phyloP scores from a whole-genome alignment of 176 grass and related monocot genomes.

The Bolboschoenus planiculmis region DNA sequence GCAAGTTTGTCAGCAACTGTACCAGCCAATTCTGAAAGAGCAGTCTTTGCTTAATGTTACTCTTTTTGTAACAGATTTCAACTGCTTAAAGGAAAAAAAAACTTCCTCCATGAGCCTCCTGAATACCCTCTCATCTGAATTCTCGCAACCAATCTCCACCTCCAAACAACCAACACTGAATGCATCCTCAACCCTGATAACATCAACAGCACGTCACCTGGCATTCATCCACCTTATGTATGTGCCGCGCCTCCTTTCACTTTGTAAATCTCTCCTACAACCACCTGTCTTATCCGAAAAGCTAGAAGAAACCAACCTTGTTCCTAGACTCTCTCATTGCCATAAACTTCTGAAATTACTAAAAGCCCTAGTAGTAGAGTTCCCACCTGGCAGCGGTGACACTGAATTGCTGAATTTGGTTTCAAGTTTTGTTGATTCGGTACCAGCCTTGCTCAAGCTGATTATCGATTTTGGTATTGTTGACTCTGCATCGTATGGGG shows the following conservation, averaged over 20 bases:
- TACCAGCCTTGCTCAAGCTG: constrained; percentile 61
- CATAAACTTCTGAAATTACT: constrained; percentile 75
- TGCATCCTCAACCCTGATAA: constrained; percentile 47
- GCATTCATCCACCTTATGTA: constrained; percentile 54
- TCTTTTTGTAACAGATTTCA: constrained; percentile 41
- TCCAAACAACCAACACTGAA: constrained; percentile 33
- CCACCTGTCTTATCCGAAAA: constrained; percentile 51
- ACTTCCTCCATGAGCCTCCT: constrained; percentile 40
- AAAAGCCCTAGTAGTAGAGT: constrained; percentile 42
- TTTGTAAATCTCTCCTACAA: constrained; percentile 61
- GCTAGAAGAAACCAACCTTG: constrained; percentile 63
- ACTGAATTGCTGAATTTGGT: constrained; percentile 45
- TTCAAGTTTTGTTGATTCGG: constrained; percentile 51
- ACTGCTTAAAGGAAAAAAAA: constrained; percentile 54
- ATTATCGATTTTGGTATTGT: constrained; percentile 67
- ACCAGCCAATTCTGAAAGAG: constrained; percentile 13
- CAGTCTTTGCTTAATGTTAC: constrained; percentile 8
- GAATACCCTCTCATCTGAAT: constrained; percentile 60
- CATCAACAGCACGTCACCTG: constrained; percentile 54
- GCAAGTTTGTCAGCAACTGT: constrained; percentile 12
- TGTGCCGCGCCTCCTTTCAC: constrained; percentile 53
- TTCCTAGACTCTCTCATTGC: constrained; percentile 67
- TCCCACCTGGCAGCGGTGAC: constrained; percentile 47
- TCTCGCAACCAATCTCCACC: constrained; percentile 37
- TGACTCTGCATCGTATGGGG: constrained; percentile 42